Conservation (phyloP, 192 early-diverging fungal species). For the Physocladia obscura region DNA sequence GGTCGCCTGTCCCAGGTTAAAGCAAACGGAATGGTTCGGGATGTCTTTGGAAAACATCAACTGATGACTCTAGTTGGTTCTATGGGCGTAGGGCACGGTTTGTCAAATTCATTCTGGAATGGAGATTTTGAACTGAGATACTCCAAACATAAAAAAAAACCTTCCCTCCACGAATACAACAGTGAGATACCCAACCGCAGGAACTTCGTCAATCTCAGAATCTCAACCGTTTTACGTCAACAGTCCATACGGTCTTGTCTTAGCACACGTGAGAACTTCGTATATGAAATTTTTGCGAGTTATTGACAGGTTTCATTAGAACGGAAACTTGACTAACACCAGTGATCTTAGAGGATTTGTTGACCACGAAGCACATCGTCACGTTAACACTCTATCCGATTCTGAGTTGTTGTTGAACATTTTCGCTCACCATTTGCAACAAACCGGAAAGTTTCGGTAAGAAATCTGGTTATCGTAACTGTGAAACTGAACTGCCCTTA, state of each 20-base stretch:
- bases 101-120: conserved; percentile 35
- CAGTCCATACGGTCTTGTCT: conserved; percentile 94
- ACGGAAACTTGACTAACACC: conserved; percentile 97
- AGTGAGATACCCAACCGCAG: conserved; percentile 99
- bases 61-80: conserved; percentile 75
- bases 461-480: too few relatives aligned
- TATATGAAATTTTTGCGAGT: conserved; percentile 17
- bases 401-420: conserved; percentile 98
- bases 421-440: conserved; percentile 94
- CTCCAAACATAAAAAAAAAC: too few relatives aligned
- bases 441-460: conserved; percentile 90
- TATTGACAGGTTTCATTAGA: conserved; percentile 51
- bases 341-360: conserved; percentile 82
- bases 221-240: conserved; percentile 99
- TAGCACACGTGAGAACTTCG: conserved; percentile 88
- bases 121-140: too few relatives aligned
- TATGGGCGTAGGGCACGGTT: conserved; percentile 97
- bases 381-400: conserved; percentile 99
- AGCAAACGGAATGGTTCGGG: conserved; percentile 98
- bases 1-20: conserved; percentile 98
- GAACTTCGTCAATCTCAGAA: conserved; percentile 91
- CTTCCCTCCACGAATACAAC: conserved; percentile 2
- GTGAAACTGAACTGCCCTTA: too few relatives aligned
- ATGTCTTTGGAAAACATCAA: conserved; percentile 86
- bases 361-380: conserved; percentile 94